Base-by-base conservation (phyloP, 2,329 filamentous ascomycete genomes). In the Xylariomycetidae sp. region DNA sequence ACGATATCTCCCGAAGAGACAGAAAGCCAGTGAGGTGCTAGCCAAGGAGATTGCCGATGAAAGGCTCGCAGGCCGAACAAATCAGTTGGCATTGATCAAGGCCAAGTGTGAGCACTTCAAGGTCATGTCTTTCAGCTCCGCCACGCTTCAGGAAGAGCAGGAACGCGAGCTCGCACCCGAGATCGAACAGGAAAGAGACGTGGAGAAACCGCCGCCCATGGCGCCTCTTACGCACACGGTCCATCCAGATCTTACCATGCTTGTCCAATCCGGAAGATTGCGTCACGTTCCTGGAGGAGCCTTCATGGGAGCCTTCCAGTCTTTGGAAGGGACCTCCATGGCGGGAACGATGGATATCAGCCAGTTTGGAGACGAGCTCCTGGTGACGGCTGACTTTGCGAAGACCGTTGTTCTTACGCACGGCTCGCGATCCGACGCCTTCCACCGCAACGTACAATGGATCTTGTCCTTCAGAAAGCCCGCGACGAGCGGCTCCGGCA, bases 301-400 rank as follows among this genome's bases (percentile, higher is more conserved):
- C 0, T 69, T 67, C 26, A 31, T 52, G 2, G 59, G 62, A 0
- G 72, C 73, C 0, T 79, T 76, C 37, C 8, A 49, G 3, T 40
- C 62, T 0, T 49, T 80, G 0, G 0, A 6, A 0, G 36, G 50
- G 0, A 72, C 66, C 0, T 68, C 56, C 14, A 65, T 67, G 0
- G 58, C 53, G 0, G n/a, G 19, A 0, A 19, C 50, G 2, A 51
- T 67, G 22, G 42, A 61, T 20, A 25, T 58, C 1, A 12, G 19
- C 0, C 40, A 57, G 6, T 67, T 71, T 78, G 27, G 20, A 10
- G 23, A 22, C 5, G 26, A 42, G 14, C 30, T 47, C n/a, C 20
- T 43, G 8, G 43, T 42, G 16, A 41, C 47, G 7, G 24, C 10
- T 0, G 46, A 49, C 34, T 49, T 46, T n/a, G 37, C 29, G 12